Conservation (phyloP, 306 rosid species). For the Boehmeria nivea region DNA sequence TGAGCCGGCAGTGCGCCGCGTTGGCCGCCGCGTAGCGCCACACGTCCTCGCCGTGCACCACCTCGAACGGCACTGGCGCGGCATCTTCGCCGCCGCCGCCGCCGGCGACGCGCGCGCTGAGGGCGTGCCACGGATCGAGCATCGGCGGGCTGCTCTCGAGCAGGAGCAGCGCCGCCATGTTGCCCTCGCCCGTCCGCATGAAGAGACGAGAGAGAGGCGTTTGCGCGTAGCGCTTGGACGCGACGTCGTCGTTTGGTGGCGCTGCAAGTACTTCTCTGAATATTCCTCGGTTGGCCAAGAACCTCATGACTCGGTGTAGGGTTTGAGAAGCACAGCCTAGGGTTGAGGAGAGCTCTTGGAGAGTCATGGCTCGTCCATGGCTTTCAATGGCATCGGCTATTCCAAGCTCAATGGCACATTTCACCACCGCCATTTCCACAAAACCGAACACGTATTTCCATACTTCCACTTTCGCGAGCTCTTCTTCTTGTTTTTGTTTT, state of each 20-base stretch:
- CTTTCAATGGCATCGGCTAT: conserved; percentile 58
- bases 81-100: background rate
- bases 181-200: conserved; percentile 10
- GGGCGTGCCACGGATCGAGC: conserved; percentile 30
- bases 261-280: conserved; percentile 43
- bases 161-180: conserved; percentile 24
- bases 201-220: conserved; percentile 30
- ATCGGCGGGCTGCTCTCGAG: conserved; percentile 22
- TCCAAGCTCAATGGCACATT: conserved; percentile 61
- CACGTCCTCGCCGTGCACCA: conserved; percentile 41
- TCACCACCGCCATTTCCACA: conserved; percentile 49
- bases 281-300: conserved; percentile 32
- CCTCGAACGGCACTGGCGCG: conserved; percentile 23
- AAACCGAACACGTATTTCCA: conserved; percentile 56
- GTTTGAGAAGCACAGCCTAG: conserved; percentile 25
- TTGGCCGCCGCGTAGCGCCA: conserved; percentile 38
- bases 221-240: conserved; percentile 3
- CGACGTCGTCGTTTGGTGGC: background rate
- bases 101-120: conserved; percentile 5
- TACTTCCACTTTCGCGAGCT: conserved; percentile 24
- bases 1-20: conserved; percentile 28
- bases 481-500: conserved; percentile 25
- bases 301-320: conserved; percentile 43
- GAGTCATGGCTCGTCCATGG: conserved; percentile 43
- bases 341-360: conserved; percentile 40